Percentiles rank a stretch among this genome's conserved stretches.
Evolutionary conservation across 2,329 filamentous ascomycete genomes (phyloP).

Genomic region (Corinectria fuckeliana): DNA sequence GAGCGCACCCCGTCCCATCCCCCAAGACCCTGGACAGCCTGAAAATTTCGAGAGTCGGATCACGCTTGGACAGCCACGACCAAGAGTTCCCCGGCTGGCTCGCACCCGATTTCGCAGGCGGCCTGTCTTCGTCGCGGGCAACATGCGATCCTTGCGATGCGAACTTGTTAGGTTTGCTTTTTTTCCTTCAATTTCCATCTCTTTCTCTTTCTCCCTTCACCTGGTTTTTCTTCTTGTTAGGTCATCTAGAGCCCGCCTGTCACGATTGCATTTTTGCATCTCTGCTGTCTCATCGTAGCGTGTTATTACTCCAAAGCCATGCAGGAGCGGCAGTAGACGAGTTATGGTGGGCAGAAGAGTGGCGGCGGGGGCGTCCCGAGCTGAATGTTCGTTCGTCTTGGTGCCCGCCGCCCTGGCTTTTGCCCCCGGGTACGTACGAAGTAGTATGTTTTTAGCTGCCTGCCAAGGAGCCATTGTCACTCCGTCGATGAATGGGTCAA

Average conservation of each 20-base stretch:
- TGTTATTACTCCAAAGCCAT: neutral
- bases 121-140: neutral
- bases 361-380: neutral
- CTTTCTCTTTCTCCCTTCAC: neutral
- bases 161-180: neutral
- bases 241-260: neutral
- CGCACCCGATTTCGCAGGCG: neutral
- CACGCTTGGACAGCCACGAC: neutral
- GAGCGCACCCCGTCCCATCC: neutral
- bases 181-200: neutral
- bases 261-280: neutral
- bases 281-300: neutral
- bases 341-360: neutral
- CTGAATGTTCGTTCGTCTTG: neutral
- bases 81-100: slow-evolving; percentile 1
- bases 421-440: too few species aligned
- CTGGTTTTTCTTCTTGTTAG: neutral
- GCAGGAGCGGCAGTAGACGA: neutral
- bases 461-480: slow-evolving; percentile 4
- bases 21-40: slow-evolving; percentile 7
- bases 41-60: neutral
- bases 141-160: neutral
- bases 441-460: slow-evolving; percentile 5
- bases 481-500: slow-evolving; percentile 9
- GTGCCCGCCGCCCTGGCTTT: neutral